Evolutionary conservation across 2,329 filamentous ascomycete species (phyloP).

Genomic region (Teratosphaeriaceae sp.): DNA sequence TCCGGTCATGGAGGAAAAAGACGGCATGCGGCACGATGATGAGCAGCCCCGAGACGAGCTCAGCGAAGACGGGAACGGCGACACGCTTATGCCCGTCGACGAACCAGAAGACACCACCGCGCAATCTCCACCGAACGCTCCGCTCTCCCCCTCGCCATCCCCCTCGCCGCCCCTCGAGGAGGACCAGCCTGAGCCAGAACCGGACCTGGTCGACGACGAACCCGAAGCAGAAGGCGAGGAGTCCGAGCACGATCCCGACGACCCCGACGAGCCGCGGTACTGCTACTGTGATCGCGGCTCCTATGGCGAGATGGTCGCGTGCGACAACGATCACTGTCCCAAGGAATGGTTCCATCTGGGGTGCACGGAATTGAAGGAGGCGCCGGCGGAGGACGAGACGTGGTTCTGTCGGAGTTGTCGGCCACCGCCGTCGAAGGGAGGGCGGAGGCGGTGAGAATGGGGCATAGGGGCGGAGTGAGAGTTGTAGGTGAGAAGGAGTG

Average conservation of each 20-base stretch:
- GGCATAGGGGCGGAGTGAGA: too few species aligned
- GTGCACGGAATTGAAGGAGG: slow-evolving; percentile 55
- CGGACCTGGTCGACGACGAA: slow-evolving; percentile 9
- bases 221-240: slow-evolving; percentile 19
- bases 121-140: too few species aligned
- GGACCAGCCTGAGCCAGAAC: slow-evolving; percentile 1
- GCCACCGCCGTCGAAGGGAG: too few species aligned
- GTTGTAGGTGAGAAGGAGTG: too few species aligned
- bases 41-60: too few species aligned
- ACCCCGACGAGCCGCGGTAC: slow-evolving; percentile 54
- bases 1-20: too few species aligned
- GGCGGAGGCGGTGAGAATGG: too few species aligned
- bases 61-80: too few species aligned
- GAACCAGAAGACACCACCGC: too few species aligned
- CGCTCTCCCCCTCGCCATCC: too few species aligned
- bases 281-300: slow-evolving; percentile 60
- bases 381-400: slow-evolving; percentile 47
- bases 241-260: slow-evolving; percentile 34
- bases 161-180: background rate
- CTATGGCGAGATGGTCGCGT: slow-evolving; percentile 62
- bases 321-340: slow-evolving; percentile 58
- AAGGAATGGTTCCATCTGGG: slow-evolving; percentile 63
- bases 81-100: too few species aligned
- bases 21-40: too few species aligned
- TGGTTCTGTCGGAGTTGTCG: slow-evolving; percentile 51